These are phyloP conservation scores for Stagonosporopsis rhizophila DNA, from an alignment of 2,329 filamentous ascomycete genomes.

Conservation along the genomic window DNA sequence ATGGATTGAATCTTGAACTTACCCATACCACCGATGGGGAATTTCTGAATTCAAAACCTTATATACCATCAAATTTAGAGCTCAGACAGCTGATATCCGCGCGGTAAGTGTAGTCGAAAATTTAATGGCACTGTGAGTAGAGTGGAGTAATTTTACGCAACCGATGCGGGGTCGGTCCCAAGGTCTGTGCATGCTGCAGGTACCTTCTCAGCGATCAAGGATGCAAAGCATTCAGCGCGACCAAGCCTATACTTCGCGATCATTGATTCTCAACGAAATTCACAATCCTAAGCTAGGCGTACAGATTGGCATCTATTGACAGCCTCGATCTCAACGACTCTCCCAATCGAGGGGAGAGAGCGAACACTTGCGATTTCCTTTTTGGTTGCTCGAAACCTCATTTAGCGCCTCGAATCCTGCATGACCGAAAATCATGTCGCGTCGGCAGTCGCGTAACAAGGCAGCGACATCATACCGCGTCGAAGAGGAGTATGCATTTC, in stretches of 20 bases:
- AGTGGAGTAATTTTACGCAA: slow-evolving; percentile 1
- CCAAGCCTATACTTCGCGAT: not conserved
- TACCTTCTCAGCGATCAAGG: not conserved
- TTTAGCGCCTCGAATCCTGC: slow-evolving; percentile 12
- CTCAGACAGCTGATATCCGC: too few relatives aligned
- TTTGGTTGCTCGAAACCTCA: slow-evolving; percentile 9
- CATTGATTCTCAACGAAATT: not conserved
- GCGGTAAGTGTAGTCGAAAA: not conserved
- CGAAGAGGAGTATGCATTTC: slow-evolving; percentile 32
- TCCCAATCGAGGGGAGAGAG: not conserved
- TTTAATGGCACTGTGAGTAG: not conserved
- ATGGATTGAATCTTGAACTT: slow-evolving; percentile 4
- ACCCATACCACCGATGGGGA: slow-evolving; percentile 9
- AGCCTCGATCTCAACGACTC: not conserved
- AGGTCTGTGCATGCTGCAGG: slow-evolving; percentile 24
- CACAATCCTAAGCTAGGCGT: not conserved
- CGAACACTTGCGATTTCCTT: slow-evolving; percentile 9
- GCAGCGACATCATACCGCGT: slow-evolving; percentile 29
- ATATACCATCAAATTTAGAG: not conserved
- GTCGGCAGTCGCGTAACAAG: slow-evolving; percentile 33
- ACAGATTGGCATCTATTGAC: not conserved
- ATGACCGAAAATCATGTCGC: slow-evolving; percentile 23
- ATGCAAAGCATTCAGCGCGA: not conserved
- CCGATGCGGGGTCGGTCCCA: slow-evolving; percentile 9
- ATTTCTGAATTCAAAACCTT: not conserved